Base-by-base conservation (phyloP, 1,139 yeast species). In the Hansenula lynferdii region DNA sequence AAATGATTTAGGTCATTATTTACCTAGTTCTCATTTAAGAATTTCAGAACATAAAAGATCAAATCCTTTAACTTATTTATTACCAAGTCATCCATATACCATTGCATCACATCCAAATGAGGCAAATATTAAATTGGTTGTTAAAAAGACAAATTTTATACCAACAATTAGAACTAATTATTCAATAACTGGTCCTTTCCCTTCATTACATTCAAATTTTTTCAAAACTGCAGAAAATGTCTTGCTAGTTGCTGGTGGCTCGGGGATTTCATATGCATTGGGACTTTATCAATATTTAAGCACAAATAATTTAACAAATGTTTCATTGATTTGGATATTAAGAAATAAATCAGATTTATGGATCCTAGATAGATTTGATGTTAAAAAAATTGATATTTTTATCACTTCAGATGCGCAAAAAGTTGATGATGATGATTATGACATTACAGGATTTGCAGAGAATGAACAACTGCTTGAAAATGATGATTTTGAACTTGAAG, bases 261-360 rank as follows among this genome's bases (percentile, higher is more conserved):
- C 95, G 0, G 97, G 96, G 0, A 72, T 89, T 6, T 81, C 96
- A 0, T 75, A 78, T 50, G 92, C 86, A 0, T 71, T 89, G 18
- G 95, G 96, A 0, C 67, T 87, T n/a, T 62, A 86, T 41, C 68
- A 95, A 45, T 80, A 80, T 6, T 67, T 85, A 60, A 58, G 80
- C 1, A 80, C 86, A 0, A 79, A 78, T 51, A 75, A 79, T 48
- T 80, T 83, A 40, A 76, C 14, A 48, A 94, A 92, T 15, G 79
- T 76, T 6, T 81, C 83, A 50, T 68, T 89, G 43, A 69, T 89
- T 6, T 90, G 97, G 97, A 92, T 89, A 4, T 74, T 86, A 21
- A 73, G 89, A 51, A 95, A 89, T 54, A 80, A 76, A 45, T 70
- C 80, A 36, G 97, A 90, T 54, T 72, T 86, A 26, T 68, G 77